Evolutionary conservation across 2,329 filamentous ascomycete genomes (phyloP).

Genomic region (Cylindrodendrum hubeiense): DNA sequence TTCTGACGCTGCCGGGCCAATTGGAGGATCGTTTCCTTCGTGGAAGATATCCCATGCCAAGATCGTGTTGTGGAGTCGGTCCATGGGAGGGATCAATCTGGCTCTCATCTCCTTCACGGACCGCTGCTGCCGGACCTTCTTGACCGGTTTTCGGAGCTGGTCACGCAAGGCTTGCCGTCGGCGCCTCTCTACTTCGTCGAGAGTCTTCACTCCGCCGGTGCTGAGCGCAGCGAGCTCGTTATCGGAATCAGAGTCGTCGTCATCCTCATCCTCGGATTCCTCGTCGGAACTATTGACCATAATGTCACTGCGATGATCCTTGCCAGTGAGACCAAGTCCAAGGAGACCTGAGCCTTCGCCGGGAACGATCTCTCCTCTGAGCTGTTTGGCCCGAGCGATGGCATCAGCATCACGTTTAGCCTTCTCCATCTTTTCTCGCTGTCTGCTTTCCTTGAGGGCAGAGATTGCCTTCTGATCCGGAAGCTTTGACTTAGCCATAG

Average conservation of each 20-base stretch:
- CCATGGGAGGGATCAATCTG: constrained; percentile 89
- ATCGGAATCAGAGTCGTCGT: constrained; percentile 66
- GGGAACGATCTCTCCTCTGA: constrained; percentile 54
- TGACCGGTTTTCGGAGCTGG: constrained; percentile 78
- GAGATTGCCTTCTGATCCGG: constrained; percentile 54
- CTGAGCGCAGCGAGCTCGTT: constrained; percentile 61
- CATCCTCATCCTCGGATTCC: constrained; percentile 76
- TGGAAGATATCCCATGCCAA: constrained; percentile 97
- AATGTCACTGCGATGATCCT: constrained; percentile 89
- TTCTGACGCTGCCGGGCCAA: constrained; percentile 76
- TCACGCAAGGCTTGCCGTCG: constrained; percentile 63
- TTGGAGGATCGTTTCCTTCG: constrained; percentile 86
- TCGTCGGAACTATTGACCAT: constrained; percentile 91
- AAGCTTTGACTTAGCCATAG: constrained; percentile 44
- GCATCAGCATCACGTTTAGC: constrained; percentile 78
- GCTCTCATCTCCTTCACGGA: constrained; percentile 95
- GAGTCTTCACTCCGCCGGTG: constrained; percentile 60
- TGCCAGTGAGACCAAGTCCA: constrained; percentile 79
- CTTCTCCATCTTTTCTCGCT: constrained; percentile 80
- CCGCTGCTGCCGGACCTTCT: constrained; percentile 83
- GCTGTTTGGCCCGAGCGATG: constrained; percentile 74
- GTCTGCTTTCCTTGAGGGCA: constrained; percentile 77
- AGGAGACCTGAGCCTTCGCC: constrained; percentile 84
- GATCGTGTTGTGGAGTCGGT: constrained; percentile 85
- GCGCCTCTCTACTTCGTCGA: constrained; percentile 61